These are phyloP conservation scores for Diplogelasinospora grovesii DNA, from an alignment of 495 filamentous ascomycete genomes.

Conservation along the genomic window DNA sequence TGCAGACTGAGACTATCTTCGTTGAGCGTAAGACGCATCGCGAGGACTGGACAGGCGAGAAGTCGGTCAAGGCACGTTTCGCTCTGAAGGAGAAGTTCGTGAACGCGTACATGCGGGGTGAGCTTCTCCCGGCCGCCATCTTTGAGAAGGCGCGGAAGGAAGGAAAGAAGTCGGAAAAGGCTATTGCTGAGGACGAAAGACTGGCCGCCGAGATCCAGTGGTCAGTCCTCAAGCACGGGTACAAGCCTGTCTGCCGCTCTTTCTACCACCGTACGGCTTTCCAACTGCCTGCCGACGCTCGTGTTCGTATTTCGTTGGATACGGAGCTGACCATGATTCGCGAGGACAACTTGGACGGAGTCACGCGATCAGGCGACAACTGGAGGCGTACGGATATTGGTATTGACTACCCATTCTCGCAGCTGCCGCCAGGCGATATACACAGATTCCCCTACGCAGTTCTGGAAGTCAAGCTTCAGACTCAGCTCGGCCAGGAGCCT, in stretches of 20 bases:
- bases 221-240: conserved; percentile 72
- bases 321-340: conserved; percentile 91
- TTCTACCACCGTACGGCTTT: conserved; percentile 99
- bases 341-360: conserved; percentile 89
- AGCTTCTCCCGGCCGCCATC: conserved; percentile 69
- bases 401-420: conserved; percentile 89
- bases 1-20: conserved; percentile 91
- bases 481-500: conserved; percentile 92
- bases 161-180: conserved; percentile 82
- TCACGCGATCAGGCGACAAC: conserved; percentile 69
- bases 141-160: conserved; percentile 95
- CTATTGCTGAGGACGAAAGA: conserved; percentile 84
- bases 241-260: conserved; percentile 79
- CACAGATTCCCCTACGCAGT: conserved; percentile 94
- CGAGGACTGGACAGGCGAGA: conserved; percentile 98
- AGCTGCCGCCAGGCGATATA: conserved; percentile 76
- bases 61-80: conserved; percentile 96
- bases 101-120: conserved; percentile 77
- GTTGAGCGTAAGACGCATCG: conserved; percentile 97
- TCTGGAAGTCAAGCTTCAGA: conserved; percentile 96
- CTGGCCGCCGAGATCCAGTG: conserved; percentile 91
- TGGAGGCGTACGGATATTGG: conserved; percentile 98
- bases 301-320: conserved; percentile 94
- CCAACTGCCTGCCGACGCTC: conserved; percentile 91
- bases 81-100: conserved; percentile 94